Evolutionary conservation across 2,329 filamentous ascomycete species (phyloP).

Genomic region (Diaporthe velutina): DNA sequence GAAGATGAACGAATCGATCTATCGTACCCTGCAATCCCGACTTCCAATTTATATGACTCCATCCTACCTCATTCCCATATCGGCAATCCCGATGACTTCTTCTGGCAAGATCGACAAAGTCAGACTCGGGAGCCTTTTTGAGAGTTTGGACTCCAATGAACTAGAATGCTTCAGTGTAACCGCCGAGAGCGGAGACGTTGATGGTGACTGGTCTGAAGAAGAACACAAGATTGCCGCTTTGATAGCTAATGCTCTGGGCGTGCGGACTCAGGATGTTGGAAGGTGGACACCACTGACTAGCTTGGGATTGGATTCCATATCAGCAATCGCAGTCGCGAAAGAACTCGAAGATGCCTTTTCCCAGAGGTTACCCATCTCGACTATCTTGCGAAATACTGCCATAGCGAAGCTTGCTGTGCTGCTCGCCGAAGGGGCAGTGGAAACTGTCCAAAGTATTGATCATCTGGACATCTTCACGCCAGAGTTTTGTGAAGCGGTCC

Average conservation of each 20-base stretch:
- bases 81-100: slow-evolving; percentile 75
- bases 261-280: slow-evolving; percentile 61
- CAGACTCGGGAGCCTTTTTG: slow-evolving; percentile 63
- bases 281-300: slow-evolving; percentile 80
- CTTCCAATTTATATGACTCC: slow-evolving; percentile 87
- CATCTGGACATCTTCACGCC: slow-evolving; percentile 46
- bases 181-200: slow-evolving; percentile 47
- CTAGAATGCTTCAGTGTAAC: slow-evolving; percentile 50
- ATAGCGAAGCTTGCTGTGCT: slow-evolving; percentile 69
- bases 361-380: slow-evolving; percentile 72
- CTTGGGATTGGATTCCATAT: slow-evolving; percentile 87
- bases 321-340: slow-evolving; percentile 78
- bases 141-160: slow-evolving; percentile 56
- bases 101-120: slow-evolving; percentile 81
- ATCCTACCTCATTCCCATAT: slow-evolving; percentile 77
- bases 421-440: slow-evolving; percentile 38
- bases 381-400: slow-evolving; percentile 76
- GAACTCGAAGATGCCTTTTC: slow-evolving; percentile 61
- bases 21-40: slow-evolving; percentile 63
- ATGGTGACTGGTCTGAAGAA: slow-evolving; percentile 61
- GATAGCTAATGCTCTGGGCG: slow-evolving; percentile 64
- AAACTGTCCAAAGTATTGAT: background rate
- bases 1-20: slow-evolving; percentile 60
- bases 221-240: slow-evolving; percentile 70
- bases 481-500: slow-evolving; percentile 46